phyloP scores from a whole-genome alignment of 805 yeast species.

The Kuraishia ogatae region DNA sequence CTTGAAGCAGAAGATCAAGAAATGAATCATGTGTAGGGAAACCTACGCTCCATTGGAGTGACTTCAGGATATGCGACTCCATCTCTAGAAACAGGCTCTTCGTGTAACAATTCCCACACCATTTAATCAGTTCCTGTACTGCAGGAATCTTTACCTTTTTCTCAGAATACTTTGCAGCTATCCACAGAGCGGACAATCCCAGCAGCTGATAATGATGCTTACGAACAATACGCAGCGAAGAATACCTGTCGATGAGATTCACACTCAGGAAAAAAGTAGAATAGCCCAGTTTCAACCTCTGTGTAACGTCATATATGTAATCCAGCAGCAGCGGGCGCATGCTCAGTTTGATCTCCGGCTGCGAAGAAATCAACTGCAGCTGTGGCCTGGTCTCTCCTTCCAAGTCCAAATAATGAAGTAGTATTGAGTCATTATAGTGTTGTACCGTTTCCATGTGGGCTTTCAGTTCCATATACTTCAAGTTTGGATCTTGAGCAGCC shows the following conservation, averaged over 20 bases:
- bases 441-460: constrained; percentile 6
- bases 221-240: constrained; percentile 23
- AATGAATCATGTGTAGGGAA: constrained; percentile 57
- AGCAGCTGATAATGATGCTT: constrained; percentile 27
- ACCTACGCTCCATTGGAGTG: constrained; percentile 56
- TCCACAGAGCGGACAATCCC: constrained; percentile 38
- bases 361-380: constrained; percentile 13
- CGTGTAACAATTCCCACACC: constrained; percentile 52
- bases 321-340: constrained; percentile 18
- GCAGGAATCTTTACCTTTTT: constrained; percentile 51
- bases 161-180: constrained; percentile 35
- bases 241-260: constrained; percentile 29
- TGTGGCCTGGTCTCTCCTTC: constrained; percentile 20
- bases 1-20: constrained; percentile 42
- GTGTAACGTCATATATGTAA: constrained; percentile 21
- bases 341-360: constrained; percentile 10
- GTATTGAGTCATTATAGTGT: constrained; percentile 6
- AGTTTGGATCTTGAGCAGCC: constrained; percentile 2
- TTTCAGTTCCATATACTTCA: constrained; percentile 6
- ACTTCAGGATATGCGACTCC: constrained; percentile 59
- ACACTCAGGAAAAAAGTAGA: constrained; percentile 29
- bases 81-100: constrained; percentile 51
- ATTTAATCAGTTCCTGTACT: constrained; percentile 39
- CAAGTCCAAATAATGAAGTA: constrained; percentile 16
- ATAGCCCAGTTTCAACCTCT: constrained; percentile 19